Conservation (phyloP, 257 asterid species). For the Solanum chiquidenum region DNA sequence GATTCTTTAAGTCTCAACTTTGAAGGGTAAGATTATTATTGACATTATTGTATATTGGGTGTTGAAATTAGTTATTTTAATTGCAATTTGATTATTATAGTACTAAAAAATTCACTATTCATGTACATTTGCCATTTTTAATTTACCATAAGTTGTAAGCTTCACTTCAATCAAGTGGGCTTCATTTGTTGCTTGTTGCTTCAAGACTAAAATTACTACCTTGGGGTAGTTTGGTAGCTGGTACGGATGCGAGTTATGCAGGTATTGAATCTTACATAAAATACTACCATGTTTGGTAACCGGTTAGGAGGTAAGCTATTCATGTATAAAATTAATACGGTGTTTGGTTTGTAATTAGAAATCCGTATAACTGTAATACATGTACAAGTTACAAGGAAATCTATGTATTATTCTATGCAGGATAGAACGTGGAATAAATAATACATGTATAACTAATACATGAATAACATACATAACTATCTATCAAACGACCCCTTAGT, state of each 20-base stretch:
- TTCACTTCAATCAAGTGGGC: background rate
- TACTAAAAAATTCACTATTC: background rate
- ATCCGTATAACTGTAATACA: too few species aligned
- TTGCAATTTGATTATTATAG: background rate
- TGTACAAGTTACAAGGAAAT: background rate
- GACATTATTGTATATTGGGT: background rate
- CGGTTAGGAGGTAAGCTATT: background rate
- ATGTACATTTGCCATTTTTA: background rate
- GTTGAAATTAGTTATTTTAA: background rate
- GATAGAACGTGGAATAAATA: background rate
- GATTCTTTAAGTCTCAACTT: background rate
- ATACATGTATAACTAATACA: background rate
- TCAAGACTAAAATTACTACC: background rate
- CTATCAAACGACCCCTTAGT: background rate
- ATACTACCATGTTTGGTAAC: background rate
- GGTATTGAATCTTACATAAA: background rate
- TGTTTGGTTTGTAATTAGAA: background rate
- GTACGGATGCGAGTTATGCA: background rate
- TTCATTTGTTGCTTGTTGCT: background rate
- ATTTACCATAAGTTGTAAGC: background rate
- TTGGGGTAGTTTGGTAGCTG: background rate
- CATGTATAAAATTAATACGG: background rate
- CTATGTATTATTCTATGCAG: background rate
- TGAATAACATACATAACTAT: background rate
- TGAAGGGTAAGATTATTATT: background rate